Evolutionary conservation across 441 rosid genomes (phyloP), one percentile per base, ranked within the genome.

Genomic region (Erodium chrysanthum): DNA sequence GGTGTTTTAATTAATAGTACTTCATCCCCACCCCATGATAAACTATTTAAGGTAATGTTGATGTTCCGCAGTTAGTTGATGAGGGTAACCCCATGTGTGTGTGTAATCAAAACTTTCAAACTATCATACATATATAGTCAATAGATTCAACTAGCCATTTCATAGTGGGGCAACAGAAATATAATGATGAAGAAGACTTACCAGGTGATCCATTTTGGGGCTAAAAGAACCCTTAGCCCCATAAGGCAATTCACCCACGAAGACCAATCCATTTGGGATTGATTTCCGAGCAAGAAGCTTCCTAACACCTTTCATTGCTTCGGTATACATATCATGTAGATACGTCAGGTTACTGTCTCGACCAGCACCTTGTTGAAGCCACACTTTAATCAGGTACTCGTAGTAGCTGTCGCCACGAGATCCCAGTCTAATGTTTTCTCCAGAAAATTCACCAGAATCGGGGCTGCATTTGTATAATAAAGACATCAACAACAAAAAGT

Each of bases 121-220:
- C 17, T 44, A 44, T 44, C 52, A 12, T 2, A 44, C 2, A 44
- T 14, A 44, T 15, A 1, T 4, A 40, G 10, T 40, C 9, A 44
- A 37, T 7, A 37, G 37, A 33, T 33, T 37, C 42, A 37, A 37
- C 17, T 44, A 7, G 52, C 15, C 52, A 44, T 44, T 44, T 14
- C 52, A 12, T 12, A 37, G 52, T 44, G 52, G 52, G 52, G n/a
- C 52, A 44, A 44, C 10, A 42, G 48, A 14, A 42, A 42, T 42
- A 42, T 42, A 60, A 35, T 65, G 22, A 35, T 65, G 25, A 68
- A 80, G 73, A 25, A 73, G 61, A 69, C 92, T 72, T 86, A 91
- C 99, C 94, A 94, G 82, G 81, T 91, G 99, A 79, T 94, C 99
- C 99, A 94, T 94, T 81, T 94, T 94, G 20, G 99, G 90, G 79